A percentile compares a stretch with the other conserved stretches of the same genome.
Evolutionary conservation across 2,329 filamentous ascomycete species (phyloP).

Genomic region (Fusarium nelsonii): DNA sequence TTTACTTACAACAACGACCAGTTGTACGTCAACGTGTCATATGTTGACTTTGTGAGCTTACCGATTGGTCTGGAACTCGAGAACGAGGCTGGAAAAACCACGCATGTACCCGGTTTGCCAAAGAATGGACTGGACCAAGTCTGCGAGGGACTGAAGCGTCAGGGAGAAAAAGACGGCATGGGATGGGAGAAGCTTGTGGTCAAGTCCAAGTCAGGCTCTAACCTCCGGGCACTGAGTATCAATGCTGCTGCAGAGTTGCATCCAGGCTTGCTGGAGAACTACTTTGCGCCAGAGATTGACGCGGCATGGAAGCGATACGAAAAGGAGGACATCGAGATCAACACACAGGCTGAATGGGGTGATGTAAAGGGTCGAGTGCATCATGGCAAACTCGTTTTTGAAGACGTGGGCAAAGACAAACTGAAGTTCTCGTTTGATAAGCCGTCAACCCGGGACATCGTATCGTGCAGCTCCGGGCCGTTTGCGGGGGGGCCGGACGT

Average conservation of each 20-base stretch:
- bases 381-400: conserved; percentile 57
- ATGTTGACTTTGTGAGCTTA: conserved; percentile 80
- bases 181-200: conserved; percentile 67
- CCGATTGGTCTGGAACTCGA: conserved; percentile 70
- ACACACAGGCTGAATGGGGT: conserved; percentile 68
- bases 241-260: conserved; percentile 62
- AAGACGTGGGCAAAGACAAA: conserved; percentile 53
- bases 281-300: conserved; percentile 65
- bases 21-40: conserved; percentile 76
- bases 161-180: conserved; percentile 60
- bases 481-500: conserved; percentile 59
- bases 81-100: conserved; percentile 59
- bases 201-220: conserved; percentile 53
- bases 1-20: conserved; percentile 73
- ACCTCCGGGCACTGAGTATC: conserved; percentile 66
- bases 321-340: conserved; percentile 59
- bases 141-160: conserved; percentile 58
- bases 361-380: conserved; percentile 59
- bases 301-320: conserved; percentile 65
- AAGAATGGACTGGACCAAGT: conserved; percentile 60
- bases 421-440: conserved; percentile 54
- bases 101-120: conserved; percentile 64
- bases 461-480: conserved; percentile 67
- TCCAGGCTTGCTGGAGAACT: conserved; percentile 60
- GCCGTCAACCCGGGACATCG: conserved; percentile 64